phyloP scores from a whole-genome alignment of 108 stramenopile genomes.

The Nitzschia sp. region DNA sequence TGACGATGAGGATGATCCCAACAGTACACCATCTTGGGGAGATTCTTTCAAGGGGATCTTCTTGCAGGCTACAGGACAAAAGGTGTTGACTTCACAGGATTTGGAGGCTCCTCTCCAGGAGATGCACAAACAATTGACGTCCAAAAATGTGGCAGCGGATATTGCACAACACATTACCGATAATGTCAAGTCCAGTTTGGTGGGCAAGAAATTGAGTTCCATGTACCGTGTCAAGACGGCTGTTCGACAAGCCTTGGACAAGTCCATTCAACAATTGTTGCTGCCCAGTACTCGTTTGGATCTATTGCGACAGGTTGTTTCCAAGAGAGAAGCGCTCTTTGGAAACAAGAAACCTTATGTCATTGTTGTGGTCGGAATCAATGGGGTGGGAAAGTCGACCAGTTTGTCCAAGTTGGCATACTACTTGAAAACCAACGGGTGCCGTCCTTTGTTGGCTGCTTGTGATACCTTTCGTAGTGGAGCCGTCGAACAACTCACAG shows the following conservation, averaged over 20 bases:
- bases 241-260: constrained; percentile 80
- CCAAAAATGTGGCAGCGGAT: constrained; percentile 89
- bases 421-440: constrained; percentile 75
- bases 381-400: constrained; percentile 93
- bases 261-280: constrained; percentile 59
- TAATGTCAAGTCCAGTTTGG: constrained; percentile 50
- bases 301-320: constrained; percentile 56
- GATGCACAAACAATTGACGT: constrained; percentile 79
- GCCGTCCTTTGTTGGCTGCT: constrained; percentile 85
- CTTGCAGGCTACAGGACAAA: constrained; percentile 60
- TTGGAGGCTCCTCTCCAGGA: constrained; percentile 73
- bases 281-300: constrained; percentile 53
- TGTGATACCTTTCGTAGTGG: constrained; percentile 98
- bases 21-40: constrained; percentile 37
- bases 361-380: constrained; percentile 95
- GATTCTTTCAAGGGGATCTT: constrained; percentile 54
- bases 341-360: constrained; percentile 70
- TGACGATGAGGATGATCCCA: constrained; percentile 40
- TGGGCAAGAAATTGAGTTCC: constrained; percentile 67
- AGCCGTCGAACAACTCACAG: constrained; percentile 94
- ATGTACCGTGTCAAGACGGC: constrained; percentile 79
- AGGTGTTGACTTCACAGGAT: constrained; percentile 62
- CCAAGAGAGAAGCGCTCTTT: constrained; percentile 52
- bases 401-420: constrained; percentile 90
- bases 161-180: constrained; percentile 78